Percentiles rank a stretch among this genome's conserved stretches.
Conservation (phyloP, 257 asterid genomes). For the Striga asiatica region DNA sequence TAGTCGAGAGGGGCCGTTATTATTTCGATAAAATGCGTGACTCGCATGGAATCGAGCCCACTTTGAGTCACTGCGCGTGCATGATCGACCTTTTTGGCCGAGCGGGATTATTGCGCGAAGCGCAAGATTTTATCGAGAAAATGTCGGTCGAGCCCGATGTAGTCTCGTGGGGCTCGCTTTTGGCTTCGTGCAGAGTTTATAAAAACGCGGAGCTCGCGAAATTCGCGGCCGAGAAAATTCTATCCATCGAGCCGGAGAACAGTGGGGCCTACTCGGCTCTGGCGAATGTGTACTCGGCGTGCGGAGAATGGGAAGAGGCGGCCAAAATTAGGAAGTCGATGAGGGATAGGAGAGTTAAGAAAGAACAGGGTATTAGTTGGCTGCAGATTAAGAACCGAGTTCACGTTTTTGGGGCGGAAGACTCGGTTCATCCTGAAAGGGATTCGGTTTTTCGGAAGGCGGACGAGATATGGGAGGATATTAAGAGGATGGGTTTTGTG, state of each 20-base stretch:
- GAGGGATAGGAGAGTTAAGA: conserved; percentile 75
- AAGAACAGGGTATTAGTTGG: conserved; percentile 94
- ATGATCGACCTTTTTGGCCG: conserved; percentile 81
- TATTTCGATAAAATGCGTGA: conserved; percentile 67
- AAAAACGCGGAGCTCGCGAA: conserved; percentile 59
- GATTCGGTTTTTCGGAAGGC: conserved; percentile 37
- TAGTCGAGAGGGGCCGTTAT: conserved; percentile 61
- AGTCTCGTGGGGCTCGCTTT: conserved; percentile 83
- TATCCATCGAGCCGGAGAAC: conserved; percentile 55
- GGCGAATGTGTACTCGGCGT: conserved; percentile 66
- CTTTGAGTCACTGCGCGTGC: conserved; percentile 72
- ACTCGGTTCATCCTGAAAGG: conserved; percentile 63
- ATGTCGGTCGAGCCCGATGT: conserved; percentile 72
- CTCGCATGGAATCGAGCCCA: conserved; percentile 49
- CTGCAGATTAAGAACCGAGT: conserved; percentile 51
- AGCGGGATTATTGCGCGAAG: conserved; percentile 72
- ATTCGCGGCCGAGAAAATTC: conserved; percentile 66
- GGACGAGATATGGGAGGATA: conserved; percentile 64
- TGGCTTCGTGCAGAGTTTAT: conserved; percentile 69
- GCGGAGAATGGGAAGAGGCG: conserved; percentile 83
- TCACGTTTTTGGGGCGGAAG: conserved; percentile 79
- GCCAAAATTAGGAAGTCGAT: conserved; percentile 62
- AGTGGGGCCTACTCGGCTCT: conserved; percentile 86
- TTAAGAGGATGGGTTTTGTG: conserved; percentile 66
- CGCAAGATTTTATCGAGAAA: conserved; percentile 46